Base-by-base conservation (phyloP, 352 stramenopile genomes). In the Phytophthora pisi region DNA sequence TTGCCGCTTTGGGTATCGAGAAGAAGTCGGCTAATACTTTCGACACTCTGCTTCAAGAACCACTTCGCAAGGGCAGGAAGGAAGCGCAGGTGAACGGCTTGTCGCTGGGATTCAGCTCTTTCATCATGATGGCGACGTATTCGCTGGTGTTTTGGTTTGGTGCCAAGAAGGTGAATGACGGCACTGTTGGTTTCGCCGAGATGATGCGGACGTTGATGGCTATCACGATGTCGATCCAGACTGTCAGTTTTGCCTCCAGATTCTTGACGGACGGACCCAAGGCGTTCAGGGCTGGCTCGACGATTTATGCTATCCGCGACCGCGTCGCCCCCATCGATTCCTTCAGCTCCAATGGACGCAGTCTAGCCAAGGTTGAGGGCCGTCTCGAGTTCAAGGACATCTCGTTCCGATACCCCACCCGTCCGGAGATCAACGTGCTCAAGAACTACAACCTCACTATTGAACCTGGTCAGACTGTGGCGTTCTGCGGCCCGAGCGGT, bases 371-470 rank as follows among this genome's bases (percentile, higher is more conserved):
- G 3, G 45, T 84, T 3, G 61, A 75, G 18, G 78, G 78, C 5
- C 45, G 59, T 3, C 47, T 96, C 13, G 65, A 80, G 26, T 95
- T 94, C 66, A 62, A 70, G 56, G 57, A 92, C 52, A 81, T 96
- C 43, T 77, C 67, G 15, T 96, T 96, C 67, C 71, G 82, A 6
- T 96, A 96, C 69, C 87, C 89, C 9, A 84, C 69, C 0, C 80
- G 88, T 8, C 81, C 77, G 2, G 51, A 90, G 2, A 71, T 84
- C 16, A 74, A 68, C 10, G 84, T 98, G 36, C 84, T 98, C 11
- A 81, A 86, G n/a, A 65, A 82, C 54, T 85, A 98, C 61, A 92
- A 89, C 61, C 69, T 99, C 9, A 81, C 77, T 9, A 86, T 96
- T 38, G 78, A 89, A 50, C 51, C 82, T n/a, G 87, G 87, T 0